Evolutionary conservation across 345 rosid genomes (phyloP).

Genomic region (Eucalyptus curtisii): DNA sequence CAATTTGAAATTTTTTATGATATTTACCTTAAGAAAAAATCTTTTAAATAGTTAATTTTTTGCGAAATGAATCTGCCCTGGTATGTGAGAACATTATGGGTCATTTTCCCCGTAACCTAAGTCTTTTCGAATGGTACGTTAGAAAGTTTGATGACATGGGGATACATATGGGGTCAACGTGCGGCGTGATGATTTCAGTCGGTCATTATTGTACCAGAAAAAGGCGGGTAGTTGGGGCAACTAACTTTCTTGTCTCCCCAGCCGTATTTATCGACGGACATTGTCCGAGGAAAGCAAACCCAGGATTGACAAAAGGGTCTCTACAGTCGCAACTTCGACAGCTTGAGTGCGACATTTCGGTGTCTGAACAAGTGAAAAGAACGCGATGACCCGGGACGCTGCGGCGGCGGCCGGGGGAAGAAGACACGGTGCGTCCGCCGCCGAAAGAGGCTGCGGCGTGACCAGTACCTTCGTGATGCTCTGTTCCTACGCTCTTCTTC

Average conservation of each 20-base stretch:
- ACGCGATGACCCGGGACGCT: neutral
- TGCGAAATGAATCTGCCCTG: no score
- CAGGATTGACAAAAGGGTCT: fast-evolving
- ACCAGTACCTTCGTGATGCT: neutral
- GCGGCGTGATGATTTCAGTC: neutral
- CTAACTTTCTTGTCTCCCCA: neutral
- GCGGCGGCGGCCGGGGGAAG: neutral
- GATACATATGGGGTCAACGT: neutral
- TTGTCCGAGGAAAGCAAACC: neutral
- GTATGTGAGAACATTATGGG: neutral
- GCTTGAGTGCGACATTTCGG: neutral
- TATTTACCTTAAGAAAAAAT: no score
- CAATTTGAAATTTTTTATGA: fast-evolving
- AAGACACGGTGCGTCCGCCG: neutral
- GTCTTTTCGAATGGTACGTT: neutral
- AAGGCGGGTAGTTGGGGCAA: neutral
- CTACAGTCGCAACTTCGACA: neutral
- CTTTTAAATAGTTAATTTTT: no score
- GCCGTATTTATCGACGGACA: neutral
- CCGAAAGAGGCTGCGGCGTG: neutral
- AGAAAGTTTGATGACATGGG: neutral
- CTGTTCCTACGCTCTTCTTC: neutral
- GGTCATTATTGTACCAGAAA: neutral
- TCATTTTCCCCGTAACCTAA: neutral
- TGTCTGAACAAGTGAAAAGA: neutral